Evolutionary conservation across 2,329 filamentous ascomycete genomes (phyloP).

Genomic region (Fusarium oligoseptatum): DNA sequence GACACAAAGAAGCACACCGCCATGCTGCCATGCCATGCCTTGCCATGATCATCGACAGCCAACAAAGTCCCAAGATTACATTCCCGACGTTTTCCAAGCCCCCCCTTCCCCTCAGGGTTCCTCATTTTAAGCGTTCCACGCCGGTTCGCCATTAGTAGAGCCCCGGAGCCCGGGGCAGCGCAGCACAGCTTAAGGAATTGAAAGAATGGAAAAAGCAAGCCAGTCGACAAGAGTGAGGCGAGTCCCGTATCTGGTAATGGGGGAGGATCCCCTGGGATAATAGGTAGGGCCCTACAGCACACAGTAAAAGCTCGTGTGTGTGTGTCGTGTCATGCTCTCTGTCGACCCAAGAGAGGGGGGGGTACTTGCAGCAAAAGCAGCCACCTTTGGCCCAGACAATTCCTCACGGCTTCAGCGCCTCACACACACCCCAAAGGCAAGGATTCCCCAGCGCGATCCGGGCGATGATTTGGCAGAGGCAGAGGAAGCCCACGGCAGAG

Average conservation of each 20-base stretch:
- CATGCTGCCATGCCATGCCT: not conserved
- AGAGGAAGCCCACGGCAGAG: slow-evolving; percentile 13
- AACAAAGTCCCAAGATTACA: not conserved
- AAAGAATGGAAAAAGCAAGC: slow-evolving; percentile 1
- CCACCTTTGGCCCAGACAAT: not conserved
- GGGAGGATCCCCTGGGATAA: not conserved
- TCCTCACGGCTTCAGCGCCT: slow-evolving; percentile 25
- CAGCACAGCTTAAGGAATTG: not conserved
- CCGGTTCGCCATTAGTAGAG: not conserved
- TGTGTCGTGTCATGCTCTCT: slow-evolving; percentile 40
- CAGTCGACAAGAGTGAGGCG: slow-evolving; percentile 39
- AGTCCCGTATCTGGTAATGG: slow-evolving; percentile 1
- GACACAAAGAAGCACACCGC: not conserved
- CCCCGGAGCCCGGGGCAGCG: not conserved
- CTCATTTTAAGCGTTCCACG: slow-evolving; percentile 6
- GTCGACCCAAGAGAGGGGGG: not conserved
- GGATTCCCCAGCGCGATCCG: slow-evolving; percentile 45
- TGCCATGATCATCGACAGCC: not conserved
- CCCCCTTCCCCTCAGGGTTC: not conserved
- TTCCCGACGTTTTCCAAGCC: not conserved
- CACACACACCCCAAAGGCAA: slow-evolving; percentile 33
- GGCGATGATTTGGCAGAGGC: slow-evolving; percentile 24
- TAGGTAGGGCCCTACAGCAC: not conserved
- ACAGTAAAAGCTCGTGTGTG: not conserved
- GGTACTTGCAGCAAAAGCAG: not conserved